Base-by-base conservation (phyloP, 2,329 filamentous ascomycete genomes). In the Clarireedia paspali region DNA sequence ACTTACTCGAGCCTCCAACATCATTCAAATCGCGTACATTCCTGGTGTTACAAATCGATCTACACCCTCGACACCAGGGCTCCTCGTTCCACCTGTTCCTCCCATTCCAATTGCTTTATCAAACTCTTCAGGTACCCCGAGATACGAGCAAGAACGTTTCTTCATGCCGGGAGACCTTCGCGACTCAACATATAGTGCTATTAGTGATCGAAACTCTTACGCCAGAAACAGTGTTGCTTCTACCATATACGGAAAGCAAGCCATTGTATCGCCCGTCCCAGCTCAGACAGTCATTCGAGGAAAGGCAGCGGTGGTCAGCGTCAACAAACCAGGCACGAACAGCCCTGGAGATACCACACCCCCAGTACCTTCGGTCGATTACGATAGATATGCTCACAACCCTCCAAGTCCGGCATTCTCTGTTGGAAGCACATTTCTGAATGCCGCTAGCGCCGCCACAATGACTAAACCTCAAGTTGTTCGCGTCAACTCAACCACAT, bases 1-100 rank as follows among this genome's bases (percentile, higher is more conserved):
- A 57, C 81, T 96, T 59, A 97, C 94, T 17, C 85, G 94, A 60
- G 94, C 94, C 49, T 97, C 94, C 67, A 99, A 99, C 75, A 92
- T 99, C 70, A 99, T 99, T 66, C 94, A 97, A 74, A 99, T 99
- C 72, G 94, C 94, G 55, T 99, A 97, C 72, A 97, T 99, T 63
- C 94, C 94, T 14, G 94, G 94, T 58, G 91, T 97, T 66, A 96
- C 90, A 59, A 96, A 96, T 74, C 83, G 92, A 63, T 91, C 91
- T 12, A 85, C 86, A 6, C 88, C 89, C 5, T 85, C 87, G n/a
- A 92, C 90, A 0, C 89, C 89, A 3, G 84, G 83, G 40, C 75
- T 90, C 20, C 80, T 92, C 50, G 88, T 95, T 4, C 91, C 91
- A n/a, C 92, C 92, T 0, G 91, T 99, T 4, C 94, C 94, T 44